Conservation (phyloP, 306 rosid genomes). For the Vigna reflexopilosa region DNA sequence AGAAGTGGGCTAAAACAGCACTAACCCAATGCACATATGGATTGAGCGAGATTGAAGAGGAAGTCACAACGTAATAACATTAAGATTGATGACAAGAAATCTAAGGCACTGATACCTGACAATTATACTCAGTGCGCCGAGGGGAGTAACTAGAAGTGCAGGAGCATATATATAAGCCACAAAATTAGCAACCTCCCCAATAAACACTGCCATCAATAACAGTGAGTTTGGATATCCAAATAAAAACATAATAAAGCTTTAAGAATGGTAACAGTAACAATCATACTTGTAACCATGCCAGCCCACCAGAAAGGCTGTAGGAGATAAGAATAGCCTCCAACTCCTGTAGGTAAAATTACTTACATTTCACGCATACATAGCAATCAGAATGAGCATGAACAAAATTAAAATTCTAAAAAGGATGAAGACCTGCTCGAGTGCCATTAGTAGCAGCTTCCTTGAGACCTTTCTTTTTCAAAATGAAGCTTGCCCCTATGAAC, state of each 20-base stretch:
- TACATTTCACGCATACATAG: too few relatives aligned
- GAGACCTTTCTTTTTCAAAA: slow-evolving; percentile 6
- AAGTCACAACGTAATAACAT: neutral
- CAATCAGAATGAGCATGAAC: too few relatives aligned
- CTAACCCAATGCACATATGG: neutral
- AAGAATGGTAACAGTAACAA: neutral
- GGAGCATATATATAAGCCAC: slow-evolving; percentile 17
- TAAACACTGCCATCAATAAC: neutral
- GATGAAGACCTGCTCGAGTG: slow-evolving; percentile 1
- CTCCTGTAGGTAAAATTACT: neutral
- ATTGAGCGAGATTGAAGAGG: neutral
- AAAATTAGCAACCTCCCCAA: slow-evolving; percentile 14
- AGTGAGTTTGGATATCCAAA: neutral
- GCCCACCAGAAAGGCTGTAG: slow-evolving; percentile 16
- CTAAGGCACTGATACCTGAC: neutral
- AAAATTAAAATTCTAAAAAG: neutral
- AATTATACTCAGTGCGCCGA: slow-evolving; percentile 15
- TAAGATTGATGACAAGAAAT: neutral
- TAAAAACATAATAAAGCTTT: too few relatives aligned
- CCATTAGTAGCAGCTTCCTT: slow-evolving; percentile 6
- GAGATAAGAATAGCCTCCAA: neutral
- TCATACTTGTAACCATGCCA: slow-evolving; percentile 21
- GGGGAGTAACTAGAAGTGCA: slow-evolving; percentile 19
- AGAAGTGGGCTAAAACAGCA: slow-evolving; percentile 26
- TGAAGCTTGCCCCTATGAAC: neutral